Evolutionary conservation across 1,139 yeast genomes (phyloP), one percentile per base, ranked within the genome.

Genomic region (Blastobotrys illinoisensis): DNA sequence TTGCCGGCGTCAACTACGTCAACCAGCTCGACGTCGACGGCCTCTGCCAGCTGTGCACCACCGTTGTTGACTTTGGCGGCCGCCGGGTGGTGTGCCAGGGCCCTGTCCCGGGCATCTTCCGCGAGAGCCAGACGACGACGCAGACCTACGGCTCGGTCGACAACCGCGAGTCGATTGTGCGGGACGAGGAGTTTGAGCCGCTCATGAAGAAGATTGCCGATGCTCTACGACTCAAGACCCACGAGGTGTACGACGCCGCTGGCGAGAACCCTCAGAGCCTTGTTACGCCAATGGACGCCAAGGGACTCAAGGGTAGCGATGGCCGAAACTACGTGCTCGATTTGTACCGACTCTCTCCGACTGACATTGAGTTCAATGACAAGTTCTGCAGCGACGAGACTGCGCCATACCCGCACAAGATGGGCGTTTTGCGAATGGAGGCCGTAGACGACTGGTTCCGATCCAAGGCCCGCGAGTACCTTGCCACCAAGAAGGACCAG

Each of bases 31-130:
- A 88, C 64, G 67, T 83, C 43, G 74, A 74, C 16, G 89, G 86
- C 47, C 75, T 90, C 51, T 81, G 82, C 64, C 84, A 86, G 54
- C 76, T 91, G 58, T 82, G 88, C 62, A 88, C 97, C 6, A 79
- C 91, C 48, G 79, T 91, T 57, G 89, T 93, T 55, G 98, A 93
- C 70, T 91, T 81, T 72, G 82, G 87, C 70, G 99, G 99, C 58
- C 85, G 82, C 64, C 81, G 98, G 70, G 76, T 91, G 46, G 79
- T 91, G 47, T 90, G 96, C 68, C 99, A 93, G 74, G 88, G 97
- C 14, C 97, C 97, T 21, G 96, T 93, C 50, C 99, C 99, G n/a
- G 99, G 99, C 58, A 82, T 91, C 58, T 86, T 91, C 72, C 78
- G 80, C 55, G 79, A 79, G 54, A 60, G 54, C 50, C 71, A 73